These are phyloP conservation scores for Exophiala phaeomuriformis DNA, from an alignment of 2,329 filamentous ascomycete species.

Conservation along the genomic window DNA sequence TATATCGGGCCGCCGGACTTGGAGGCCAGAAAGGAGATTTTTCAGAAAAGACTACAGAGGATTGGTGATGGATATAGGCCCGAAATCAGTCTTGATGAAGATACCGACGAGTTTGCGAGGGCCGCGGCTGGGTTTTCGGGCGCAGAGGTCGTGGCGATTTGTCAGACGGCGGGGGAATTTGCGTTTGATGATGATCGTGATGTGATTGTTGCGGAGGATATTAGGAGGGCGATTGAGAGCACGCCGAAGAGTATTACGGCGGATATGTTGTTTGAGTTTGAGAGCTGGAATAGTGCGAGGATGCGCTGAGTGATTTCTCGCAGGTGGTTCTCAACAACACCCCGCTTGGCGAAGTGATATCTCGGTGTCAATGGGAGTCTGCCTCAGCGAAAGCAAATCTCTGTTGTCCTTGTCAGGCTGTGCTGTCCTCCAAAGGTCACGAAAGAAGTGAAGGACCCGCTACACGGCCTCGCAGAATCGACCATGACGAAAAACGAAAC, in stretches of 20 bases:
- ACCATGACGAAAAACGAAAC: no score
- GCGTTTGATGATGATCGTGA: slow-evolving; percentile 44
- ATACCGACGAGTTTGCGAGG: slow-evolving; percentile 48
- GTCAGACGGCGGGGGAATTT: slow-evolving; percentile 45
- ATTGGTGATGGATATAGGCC: slow-evolving; percentile 45
- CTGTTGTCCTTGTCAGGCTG: no score
- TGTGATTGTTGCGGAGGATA: slow-evolving; percentile 39
- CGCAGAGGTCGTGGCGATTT: slow-evolving; percentile 66
- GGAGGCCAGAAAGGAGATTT: slow-evolving; percentile 66
- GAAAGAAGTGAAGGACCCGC: no score
- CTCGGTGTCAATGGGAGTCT: no score
- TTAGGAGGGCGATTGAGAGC: slow-evolving; percentile 39
- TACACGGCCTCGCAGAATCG: no score
- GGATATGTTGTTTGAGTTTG: slow-evolving; percentile 22
- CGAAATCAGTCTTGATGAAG: slow-evolving; percentile 52
- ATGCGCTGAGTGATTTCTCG: slow-evolving; percentile 6
- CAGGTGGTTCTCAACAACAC: not conserved
- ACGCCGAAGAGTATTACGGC: slow-evolving; percentile 24
- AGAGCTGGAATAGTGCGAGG: slow-evolving; percentile 22
- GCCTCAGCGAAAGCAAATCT: no score
- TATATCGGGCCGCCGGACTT: slow-evolving; percentile 77
- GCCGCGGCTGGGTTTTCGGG: slow-evolving; percentile 73
- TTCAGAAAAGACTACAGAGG: slow-evolving; percentile 58
- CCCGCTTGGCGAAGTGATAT: not conserved
- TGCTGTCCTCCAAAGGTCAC: no score